Evolutionary conservation across 495 filamentous ascomycete species (phyloP), one percentile per base, ranked within the genome.

Genomic region (Poronia punctata): DNA sequence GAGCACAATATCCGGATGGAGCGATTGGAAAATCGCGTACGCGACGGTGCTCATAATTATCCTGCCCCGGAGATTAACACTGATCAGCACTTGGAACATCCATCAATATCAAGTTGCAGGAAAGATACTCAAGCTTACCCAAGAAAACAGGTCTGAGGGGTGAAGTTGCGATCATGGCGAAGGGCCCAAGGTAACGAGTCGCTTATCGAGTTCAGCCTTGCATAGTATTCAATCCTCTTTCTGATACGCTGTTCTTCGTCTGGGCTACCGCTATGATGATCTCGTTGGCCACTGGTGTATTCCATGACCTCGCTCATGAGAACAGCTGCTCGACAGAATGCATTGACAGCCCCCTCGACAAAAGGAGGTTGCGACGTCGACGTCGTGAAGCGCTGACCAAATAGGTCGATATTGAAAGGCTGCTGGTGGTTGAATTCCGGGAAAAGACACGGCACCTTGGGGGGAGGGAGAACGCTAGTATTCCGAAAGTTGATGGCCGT

Each of bases 91-190:
- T 18, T n/a, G 9, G 3, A 9, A 4, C 14, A 18, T 3, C 15
- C n/a, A n/a, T n/a, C n/a, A n/a, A n/a, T n/a, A n/a, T n/a, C 1
- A 17, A 14, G 5, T n/a, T 16, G 12, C 1, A 2, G 5, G 14
- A 3, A 7, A 12, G 18, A 2, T 10, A 15, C 22, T 29, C 6
- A 6, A 7, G n/a, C 28, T 40, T 24, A 40, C 43, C 27, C 27
- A 3, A 46, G 35, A 21, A 19, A 46, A 14, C 35, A 39, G 1
- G 43, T 46, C 24, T 31, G 26, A 3, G 43, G 43, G 10, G 43
- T 46, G 9, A 46, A 46, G 16, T 46, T 46, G 2, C 22, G 20
- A 8, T 40, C 7, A 20, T 33, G 31, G 4, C 9, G 29, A 15
- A 40, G 50, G 15, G 36, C 20, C 2, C 36, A 35, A 26, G 38